phyloP scores from a whole-genome alignment of 2,329 filamentous ascomycete genomes.

The Pseudocercospora eumusae region DNA sequence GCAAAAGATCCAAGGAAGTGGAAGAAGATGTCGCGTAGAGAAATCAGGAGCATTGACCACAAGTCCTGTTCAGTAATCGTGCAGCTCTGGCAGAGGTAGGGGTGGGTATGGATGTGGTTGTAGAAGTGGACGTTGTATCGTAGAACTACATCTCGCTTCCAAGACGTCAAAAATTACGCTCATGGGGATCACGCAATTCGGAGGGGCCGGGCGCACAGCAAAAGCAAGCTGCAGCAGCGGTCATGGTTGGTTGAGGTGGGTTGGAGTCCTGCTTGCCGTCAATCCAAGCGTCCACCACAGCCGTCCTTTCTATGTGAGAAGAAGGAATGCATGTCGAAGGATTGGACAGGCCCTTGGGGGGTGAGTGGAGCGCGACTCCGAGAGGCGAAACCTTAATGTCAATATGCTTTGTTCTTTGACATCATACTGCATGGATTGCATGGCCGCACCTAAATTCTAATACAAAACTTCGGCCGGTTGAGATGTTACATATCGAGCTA shows the following conservation, averaged over 20 bases:
- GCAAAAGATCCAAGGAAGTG: constrained; percentile 23
- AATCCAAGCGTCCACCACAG: not conserved
- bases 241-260: constrained; percentile 5
- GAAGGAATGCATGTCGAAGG: not conserved
- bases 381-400: constrained; percentile 4
- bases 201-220: not conserved
- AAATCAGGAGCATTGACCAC: constrained; percentile 24
- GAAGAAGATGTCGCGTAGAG: constrained; percentile 18
- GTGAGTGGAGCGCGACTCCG: not conserved
- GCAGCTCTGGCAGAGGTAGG: not conserved
- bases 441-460: not conserved
- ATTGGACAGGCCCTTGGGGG: not conserved
- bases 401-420: not conserved
- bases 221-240: not conserved
- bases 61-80: constrained; percentile 1
- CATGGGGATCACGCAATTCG: not conserved
- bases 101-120: not conserved
- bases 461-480: not conserved
- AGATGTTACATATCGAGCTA: not conserved
- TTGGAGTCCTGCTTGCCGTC: constrained; percentile 9
- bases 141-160: constrained; percentile 2
- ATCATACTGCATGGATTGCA: not conserved
- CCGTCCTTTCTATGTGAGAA: not conserved
- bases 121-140: constrained; percentile 4
- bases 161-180: not conserved